Base-by-base conservation (phyloP, 768 basidiomycete species). In the Sarcomyxa edulis region DNA sequence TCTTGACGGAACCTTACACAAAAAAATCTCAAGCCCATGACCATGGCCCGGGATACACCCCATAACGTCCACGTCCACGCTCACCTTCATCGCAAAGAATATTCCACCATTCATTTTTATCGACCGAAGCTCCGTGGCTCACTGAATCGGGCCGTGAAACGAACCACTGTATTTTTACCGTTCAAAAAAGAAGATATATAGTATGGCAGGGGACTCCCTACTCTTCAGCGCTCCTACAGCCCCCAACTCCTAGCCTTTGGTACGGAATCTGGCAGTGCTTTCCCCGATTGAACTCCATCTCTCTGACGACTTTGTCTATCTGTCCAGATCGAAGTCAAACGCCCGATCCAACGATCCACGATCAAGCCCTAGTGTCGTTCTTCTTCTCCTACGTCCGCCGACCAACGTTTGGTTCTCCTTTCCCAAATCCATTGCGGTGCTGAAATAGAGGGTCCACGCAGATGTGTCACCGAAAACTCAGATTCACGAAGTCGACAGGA, bases 401-500 rank as follows among this genome's bases (percentile, higher is more conserved):
- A 74, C 65, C 47, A 55, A 46, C 47, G 44, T 55, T 55, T 61
- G 60, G 56, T 47, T 37, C 41, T 39, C 42, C 28, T 39, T 39
- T 35, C 32, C 32, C 40, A 52, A 54, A 46, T 55, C 49, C 54
- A 53, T 45, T 52, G 57, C 28, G 19, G 37, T 48, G 16, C 40
- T 46, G 35, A 54, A 48, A 46, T 43, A 50, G 47, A 49, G 20
- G 31, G 40, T 37, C 43, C 32, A 30, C 39, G 24, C 26, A 48
- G 42, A 85, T 86, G 83, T 86, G 83, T 64, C 74, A 77, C 56
- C 72, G 79, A 46, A 65, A 62, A 36, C 71, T 84, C 50, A 65
- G 59, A 47, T 74, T 82, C 56, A 59, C 54, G 40, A 69, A 63
- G 50, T 71, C 66, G 47, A 54, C 51, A 22, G 56, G 27, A n/a